Base-by-base conservation (phyloP, 1,284 basidiomycete species). In the Ceratobasidium sp. region DNA sequence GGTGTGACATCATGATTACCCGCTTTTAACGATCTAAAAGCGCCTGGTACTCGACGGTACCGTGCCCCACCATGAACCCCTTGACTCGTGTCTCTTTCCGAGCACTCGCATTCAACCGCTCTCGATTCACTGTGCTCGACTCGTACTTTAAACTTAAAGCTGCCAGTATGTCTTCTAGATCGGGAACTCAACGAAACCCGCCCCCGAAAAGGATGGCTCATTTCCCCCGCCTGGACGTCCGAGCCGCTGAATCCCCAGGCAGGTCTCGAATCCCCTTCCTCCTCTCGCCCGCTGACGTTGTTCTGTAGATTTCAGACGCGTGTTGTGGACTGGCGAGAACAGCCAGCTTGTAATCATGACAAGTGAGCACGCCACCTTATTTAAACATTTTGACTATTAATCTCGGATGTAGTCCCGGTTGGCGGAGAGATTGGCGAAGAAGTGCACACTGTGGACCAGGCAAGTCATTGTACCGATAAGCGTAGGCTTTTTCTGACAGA, bases 281-380 rank as follows among this genome's bases (percentile, higher is more conserved):
- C 36, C 23, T 56, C 36, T 25, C n/a, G 12, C 5, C 14, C 11
- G 44, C 40, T 63, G 18, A 58, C 6, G n/a, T n/a, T 46, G 28
- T 44, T 30, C 42, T 8, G 14, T 48, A 62, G 72, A 70, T 21
- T 73, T 73, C 21, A 44, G 72, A 30, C 56, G 66, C 8, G 66
- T 73, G 25, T 28, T 73, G 3, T 73, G 64, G 64, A 70, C 72
- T 48, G 72, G 72, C n/a, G 66, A 73, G 38, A 58, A 70, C 42
- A 70, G 64, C 12, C 72, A 73, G 38, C 49, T 73, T 14, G 72
- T 70, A 4, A 70, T 73, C 48, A 73, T 73, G 72, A 73, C 67
- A 25, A 70, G 67, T 49, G 42, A 46, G 56, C 46, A 12, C 28
- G 28, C 48, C 44, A 49, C n/a, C 30, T 46, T 59, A 30, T 23